These are phyloP conservation scores for Dictyostelium purpureum DNA, from an alignment of 78 protist species.

Conservation along the genomic window DNA sequence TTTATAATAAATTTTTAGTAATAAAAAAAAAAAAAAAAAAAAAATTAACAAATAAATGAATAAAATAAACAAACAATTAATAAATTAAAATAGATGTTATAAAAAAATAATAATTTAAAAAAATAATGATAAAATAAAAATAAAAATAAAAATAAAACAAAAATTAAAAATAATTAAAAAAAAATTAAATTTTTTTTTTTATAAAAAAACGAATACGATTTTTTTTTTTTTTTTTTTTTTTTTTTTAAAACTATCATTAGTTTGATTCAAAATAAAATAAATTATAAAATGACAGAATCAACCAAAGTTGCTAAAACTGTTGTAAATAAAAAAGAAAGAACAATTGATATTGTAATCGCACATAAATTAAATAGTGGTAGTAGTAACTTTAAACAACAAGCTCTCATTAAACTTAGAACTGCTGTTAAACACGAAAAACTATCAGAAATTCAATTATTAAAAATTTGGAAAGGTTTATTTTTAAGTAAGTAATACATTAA, in stretches of 20 bases:
- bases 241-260: neutral
- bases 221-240: neutral
- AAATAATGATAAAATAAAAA: neutral
- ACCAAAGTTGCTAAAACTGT: neutral
- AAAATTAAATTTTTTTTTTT: neutral
- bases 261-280: neutral
- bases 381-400: neutral
- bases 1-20: neutral
- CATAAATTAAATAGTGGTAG: neutral
- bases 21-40: neutral
- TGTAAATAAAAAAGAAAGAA: neutral
- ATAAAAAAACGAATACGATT: neutral
- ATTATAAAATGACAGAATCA: neutral
- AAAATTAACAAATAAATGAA: no score
- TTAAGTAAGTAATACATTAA: slow-evolving; percentile 8
- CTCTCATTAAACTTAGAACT: neutral
- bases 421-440: neutral
- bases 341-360: neutral
- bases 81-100: no score
- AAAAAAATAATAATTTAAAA: neutral
- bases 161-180: neutral
- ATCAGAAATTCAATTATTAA: slow-evolving; percentile 44
- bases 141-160: neutral
- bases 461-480: slow-evolving; percentile 71
- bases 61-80: no score